A percentile compares a stretch with the other conserved stretches of the same genome.
Evolutionary conservation across 1,139 yeast genomes (phyloP).

Genomic region (Debaryomyces coudertii): DNA sequence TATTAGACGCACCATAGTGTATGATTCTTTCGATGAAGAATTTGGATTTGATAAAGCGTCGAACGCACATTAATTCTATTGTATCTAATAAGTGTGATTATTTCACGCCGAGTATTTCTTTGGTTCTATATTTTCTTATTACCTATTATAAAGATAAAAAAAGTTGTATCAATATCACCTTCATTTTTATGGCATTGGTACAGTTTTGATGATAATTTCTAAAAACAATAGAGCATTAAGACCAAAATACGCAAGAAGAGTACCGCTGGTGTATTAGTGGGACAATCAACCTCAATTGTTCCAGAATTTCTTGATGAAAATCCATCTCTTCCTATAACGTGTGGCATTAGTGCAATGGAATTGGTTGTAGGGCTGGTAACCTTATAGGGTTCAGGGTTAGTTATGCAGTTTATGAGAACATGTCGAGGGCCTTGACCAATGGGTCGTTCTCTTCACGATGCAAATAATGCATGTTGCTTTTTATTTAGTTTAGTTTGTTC

Average conservation of each 20-base stretch:
- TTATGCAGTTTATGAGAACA: too few relatives aligned
- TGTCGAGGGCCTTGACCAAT: too few relatives aligned
- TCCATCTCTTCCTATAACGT: conserved; percentile 34
- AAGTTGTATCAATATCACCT: conserved; percentile 28
- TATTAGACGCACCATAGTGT: conserved; percentile 35
- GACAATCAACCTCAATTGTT: conserved; percentile 37
- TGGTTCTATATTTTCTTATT: conserved; percentile 30
- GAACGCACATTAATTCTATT: conserved; percentile 15
- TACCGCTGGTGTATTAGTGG: conserved; percentile 39
- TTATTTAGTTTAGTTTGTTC: too few relatives aligned
- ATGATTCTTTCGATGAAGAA: conserved; percentile 29
- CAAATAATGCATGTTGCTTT: too few relatives aligned
- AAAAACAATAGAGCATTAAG: conserved; percentile 28
- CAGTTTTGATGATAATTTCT: conserved; percentile 36
- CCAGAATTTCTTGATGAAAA: conserved; percentile 37
- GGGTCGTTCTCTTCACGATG: too few relatives aligned
- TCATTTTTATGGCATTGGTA: conserved; percentile 43
- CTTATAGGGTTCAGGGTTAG: too few relatives aligned
- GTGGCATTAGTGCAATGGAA: too few relatives aligned
- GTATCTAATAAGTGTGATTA: conserved; percentile 34
- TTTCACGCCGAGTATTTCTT: conserved; percentile 41
- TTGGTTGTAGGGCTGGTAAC: too few relatives aligned
- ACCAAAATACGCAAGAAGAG: conserved; percentile 40
- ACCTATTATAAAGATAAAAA: conserved; percentile 31
- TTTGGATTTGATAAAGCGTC: conserved; percentile 28